Evolutionary conservation across 2,329 filamentous ascomycete species (phyloP).

Genomic region (Harringtonia lauricola): DNA sequence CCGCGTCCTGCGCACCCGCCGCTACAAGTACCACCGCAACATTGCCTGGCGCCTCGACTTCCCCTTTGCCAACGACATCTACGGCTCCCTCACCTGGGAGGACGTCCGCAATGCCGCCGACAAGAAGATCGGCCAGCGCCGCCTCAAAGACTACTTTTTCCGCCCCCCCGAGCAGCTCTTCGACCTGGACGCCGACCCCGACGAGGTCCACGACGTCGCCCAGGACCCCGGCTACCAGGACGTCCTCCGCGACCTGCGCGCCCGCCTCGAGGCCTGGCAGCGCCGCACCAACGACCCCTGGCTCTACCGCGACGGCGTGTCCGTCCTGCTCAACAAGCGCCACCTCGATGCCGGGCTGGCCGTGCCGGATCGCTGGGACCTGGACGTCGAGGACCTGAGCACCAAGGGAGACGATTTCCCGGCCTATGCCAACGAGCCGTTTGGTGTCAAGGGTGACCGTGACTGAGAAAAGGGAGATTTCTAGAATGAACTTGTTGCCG

Average conservation of each 20-base stretch:
- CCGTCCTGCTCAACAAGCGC: constrained; percentile 9
- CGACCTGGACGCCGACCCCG: constrained; percentile 31
- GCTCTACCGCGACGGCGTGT: constrained; percentile 18
- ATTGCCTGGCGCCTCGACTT: constrained; percentile 37
- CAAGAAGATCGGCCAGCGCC: constrained; percentile 26
- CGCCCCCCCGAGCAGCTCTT: constrained; percentile 34
- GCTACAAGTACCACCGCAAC: constrained; percentile 40
- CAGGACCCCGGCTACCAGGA: constrained; percentile 17
- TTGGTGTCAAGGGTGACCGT: too few species aligned
- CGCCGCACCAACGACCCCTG: constrained; percentile 17
- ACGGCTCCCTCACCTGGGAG: constrained; percentile 30
- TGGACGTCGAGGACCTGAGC: constrained; percentile 7
- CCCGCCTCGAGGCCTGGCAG: constrained; percentile 18
- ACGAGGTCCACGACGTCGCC: constrained; percentile 33
- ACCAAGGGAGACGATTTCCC: constrained; percentile 14
- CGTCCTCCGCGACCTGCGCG: background rate
- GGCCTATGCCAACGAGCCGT: constrained; percentile 12
- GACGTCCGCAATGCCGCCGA: constrained; percentile 25
- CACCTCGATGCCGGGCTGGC: constrained; percentile 15
- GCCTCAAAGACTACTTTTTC: constrained; percentile 29
- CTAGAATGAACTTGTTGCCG: too few species aligned
- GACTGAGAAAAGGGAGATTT: too few species aligned
- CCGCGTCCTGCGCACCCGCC: constrained; percentile 27
- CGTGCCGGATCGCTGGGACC: constrained; percentile 18
- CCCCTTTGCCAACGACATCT: constrained; percentile 34